These are phyloP conservation scores for Syzygium oleosum DNA, from an alignment of 345 rosid genomes.

Conservation along the genomic window DNA sequence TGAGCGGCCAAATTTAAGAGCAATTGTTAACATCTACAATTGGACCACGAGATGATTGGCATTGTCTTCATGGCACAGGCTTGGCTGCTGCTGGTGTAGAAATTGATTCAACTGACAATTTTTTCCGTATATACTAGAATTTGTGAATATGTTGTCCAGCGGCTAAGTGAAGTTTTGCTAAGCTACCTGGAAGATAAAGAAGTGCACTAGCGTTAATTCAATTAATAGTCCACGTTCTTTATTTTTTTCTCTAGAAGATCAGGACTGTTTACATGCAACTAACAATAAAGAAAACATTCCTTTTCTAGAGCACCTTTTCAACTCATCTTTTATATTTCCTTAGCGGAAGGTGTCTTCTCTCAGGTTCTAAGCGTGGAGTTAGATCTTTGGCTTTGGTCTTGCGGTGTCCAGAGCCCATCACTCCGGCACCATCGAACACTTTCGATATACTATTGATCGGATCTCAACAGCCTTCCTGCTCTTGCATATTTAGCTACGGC, in stretches of 20 bases:
- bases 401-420: slow-evolving; percentile 42
- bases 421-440: slow-evolving; percentile 61
- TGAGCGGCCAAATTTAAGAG: not conserved
- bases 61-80: not conserved
- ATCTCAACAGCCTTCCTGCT: not conserved
- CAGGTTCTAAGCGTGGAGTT: slow-evolving; percentile 71
- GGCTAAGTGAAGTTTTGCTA: not conserved
- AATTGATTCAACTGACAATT: not conserved
- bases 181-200: not conserved
- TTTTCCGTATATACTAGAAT: not conserved
- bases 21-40: not conserved
- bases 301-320: not conserved
- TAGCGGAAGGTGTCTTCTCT: not conserved
- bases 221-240: not conserved
- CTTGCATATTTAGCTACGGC: not conserved
- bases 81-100: not conserved
- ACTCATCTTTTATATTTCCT: not conserved
- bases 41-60: not conserved
- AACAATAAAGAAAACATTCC: not conserved
- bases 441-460: slow-evolving; percentile 52
- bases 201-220: not conserved
- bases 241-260: not conserved
- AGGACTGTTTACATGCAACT: not conserved
- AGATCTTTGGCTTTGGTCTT: slow-evolving; percentile 89
- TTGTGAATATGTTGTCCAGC: not conserved